phyloP scores from a whole-genome alignment of 129 eudicot species.

The Flaveria ramosissima region DNA sequence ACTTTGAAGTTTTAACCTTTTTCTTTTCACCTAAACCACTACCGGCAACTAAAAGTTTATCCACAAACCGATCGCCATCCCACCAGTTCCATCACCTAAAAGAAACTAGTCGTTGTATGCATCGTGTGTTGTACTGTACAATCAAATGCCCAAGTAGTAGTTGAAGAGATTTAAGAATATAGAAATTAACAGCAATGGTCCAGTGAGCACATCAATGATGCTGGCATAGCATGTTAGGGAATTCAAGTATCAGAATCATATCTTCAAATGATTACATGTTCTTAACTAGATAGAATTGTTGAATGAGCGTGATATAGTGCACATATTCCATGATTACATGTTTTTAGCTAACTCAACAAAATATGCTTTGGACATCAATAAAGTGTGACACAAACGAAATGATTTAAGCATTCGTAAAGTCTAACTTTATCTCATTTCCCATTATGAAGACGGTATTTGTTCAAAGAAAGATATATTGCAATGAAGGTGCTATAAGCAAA shows the following conservation, averaged over 20 bases:
- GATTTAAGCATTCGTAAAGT: not conserved
- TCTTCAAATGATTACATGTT: constrained; percentile 33
- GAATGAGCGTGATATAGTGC: constrained; percentile 11
- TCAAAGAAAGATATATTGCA: too few relatives aligned
- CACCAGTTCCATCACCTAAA: constrained; percentile 15
- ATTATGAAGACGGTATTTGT: too few relatives aligned
- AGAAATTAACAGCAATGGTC: constrained; percentile 22
- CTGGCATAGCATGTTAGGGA: constrained; percentile 36
- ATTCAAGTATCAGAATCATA: constrained; percentile 36
- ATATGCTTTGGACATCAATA: not conserved
- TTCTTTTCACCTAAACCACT: constrained; percentile 42
- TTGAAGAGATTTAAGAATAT: constrained; percentile 14
- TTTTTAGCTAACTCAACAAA: not conserved
- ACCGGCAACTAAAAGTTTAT: constrained; percentile 37
- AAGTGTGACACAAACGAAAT: not conserved
- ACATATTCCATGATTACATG: constrained; percentile 18
- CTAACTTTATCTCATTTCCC: not conserved
- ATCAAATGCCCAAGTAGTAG: constrained; percentile 6
- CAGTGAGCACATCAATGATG: constrained; percentile 39
- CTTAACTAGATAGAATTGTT: constrained; percentile 15
- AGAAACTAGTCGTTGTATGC: constrained; percentile 6
- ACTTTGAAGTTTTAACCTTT: constrained; percentile 32
- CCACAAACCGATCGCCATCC: constrained; percentile 23
- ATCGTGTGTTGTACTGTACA: constrained; percentile 15
- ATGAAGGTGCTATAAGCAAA: too few relatives aligned